A percentile compares a stretch with the other conserved stretches of the same genome.
Evolutionary conservation across 2,329 filamentous ascomycete species (phyloP).

Genomic region (Metarhizium robertsii): DNA sequence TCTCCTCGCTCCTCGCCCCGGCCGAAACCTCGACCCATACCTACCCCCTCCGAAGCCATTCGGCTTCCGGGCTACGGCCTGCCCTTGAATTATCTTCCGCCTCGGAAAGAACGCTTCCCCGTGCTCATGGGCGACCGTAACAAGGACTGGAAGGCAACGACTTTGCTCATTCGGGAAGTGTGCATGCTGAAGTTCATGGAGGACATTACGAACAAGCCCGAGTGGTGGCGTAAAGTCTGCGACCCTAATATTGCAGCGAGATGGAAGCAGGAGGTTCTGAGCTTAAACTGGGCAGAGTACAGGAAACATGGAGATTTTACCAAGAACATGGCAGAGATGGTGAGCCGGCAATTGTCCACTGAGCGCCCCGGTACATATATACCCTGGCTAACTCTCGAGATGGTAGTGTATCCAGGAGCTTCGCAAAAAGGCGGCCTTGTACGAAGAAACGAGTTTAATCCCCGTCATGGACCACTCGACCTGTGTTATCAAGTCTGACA

Average conservation of each 20-base stretch:
- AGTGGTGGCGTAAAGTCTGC: constrained; percentile 24
- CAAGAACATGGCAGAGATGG: constrained; percentile 19
- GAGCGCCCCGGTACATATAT: no score
- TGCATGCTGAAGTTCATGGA: constrained; percentile 24
- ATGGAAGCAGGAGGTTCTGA: constrained; percentile 20
- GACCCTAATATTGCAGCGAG: constrained; percentile 15
- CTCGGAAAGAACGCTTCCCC: constrained; percentile 10
- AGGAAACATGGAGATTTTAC: constrained; percentile 17
- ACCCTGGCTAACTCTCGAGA: no score
- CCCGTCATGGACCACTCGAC: constrained; percentile 17
- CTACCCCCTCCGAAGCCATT: background rate
- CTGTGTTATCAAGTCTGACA: constrained; percentile 26
- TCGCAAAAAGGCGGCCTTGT: constrained; percentile 20
- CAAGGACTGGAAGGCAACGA: constrained; percentile 15
- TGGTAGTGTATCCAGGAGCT: constrained; percentile 19
- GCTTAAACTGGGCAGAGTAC: constrained; percentile 19
- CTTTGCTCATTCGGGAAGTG: constrained; percentile 19
- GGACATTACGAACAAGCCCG: constrained; percentile 23
- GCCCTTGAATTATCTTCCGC: constrained; percentile 10
- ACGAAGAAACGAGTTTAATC: constrained; percentile 21
- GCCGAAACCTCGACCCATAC: no score
- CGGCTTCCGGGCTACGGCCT: constrained; percentile 17
- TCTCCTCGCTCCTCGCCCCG: no score
- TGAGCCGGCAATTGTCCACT: constrained; percentile 8
- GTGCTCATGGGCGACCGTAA: constrained; percentile 8